These are phyloP conservation scores for Clohesyomyces aquaticus DNA, from an alignment of 495 filamentous ascomycete genomes.

Conservation along the genomic window DNA sequence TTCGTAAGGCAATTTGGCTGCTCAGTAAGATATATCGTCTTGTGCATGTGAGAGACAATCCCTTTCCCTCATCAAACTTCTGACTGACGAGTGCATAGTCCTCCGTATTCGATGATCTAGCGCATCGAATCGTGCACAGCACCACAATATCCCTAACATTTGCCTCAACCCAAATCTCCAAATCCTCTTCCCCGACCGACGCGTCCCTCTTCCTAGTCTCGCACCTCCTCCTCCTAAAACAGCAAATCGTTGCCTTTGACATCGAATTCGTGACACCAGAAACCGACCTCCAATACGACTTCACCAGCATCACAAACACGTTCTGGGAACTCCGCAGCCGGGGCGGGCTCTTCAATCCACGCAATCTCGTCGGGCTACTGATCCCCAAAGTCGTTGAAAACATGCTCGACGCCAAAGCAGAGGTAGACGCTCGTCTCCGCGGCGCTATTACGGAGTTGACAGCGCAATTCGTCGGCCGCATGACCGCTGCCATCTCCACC, in stretches of 20 bases:
- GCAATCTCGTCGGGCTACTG: conserved; percentile 56
- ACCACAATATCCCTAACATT: conserved; percentile 68
- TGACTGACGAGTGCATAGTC: conserved; percentile 53
- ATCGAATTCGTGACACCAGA: conserved; percentile 74
- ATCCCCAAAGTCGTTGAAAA: conserved; percentile 43
- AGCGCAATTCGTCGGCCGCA: conserved; percentile 58
- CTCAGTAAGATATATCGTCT: conserved; percentile 82
- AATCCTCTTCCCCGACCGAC: conserved; percentile 56
- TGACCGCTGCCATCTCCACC: conserved; percentile 55
- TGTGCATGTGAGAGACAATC: conserved; percentile 63
- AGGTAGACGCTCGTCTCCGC: conserved; percentile 76
- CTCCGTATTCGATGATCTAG: conserved; percentile 75
- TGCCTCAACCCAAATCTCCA: conserved; percentile 56
- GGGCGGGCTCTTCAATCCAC: conserved; percentile 70
- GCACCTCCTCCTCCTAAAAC: conserved; percentile 87
- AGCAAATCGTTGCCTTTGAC: conserved; percentile 89
- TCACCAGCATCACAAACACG: conserved; percentile 75
- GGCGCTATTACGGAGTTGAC: conserved; percentile 82
- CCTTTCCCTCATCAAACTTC: neutral
- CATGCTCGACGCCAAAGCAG: conserved; percentile 63
- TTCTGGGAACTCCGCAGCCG: conserved; percentile 74
- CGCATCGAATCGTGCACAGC: conserved; percentile 76
- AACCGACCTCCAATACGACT: conserved; percentile 72
- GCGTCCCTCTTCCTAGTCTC: conserved; percentile 86
- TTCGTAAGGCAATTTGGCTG: conserved; percentile 79